Conservation (phyloP, 257 asterid genomes). For the Thymus quinquecostatus region DNA sequence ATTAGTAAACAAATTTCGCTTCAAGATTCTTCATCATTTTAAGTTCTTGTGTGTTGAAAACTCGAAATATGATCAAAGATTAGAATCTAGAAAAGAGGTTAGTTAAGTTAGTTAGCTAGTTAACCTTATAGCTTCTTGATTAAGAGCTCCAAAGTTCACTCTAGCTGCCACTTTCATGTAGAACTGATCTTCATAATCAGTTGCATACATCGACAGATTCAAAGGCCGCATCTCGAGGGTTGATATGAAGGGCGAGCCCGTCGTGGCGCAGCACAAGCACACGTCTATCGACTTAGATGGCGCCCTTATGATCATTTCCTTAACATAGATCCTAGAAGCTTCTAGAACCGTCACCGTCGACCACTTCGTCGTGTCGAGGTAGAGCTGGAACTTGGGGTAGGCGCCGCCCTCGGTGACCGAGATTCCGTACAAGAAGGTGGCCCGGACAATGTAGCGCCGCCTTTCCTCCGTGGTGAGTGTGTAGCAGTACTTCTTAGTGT, state of each 20-base stretch:
- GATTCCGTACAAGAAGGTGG: slow-evolving; percentile 77
- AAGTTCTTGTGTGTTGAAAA: no score
- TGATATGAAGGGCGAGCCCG: slow-evolving; percentile 86
- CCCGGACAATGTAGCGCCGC: slow-evolving; percentile 77
- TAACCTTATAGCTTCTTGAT: slow-evolving; percentile 58
- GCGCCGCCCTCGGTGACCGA: slow-evolving; percentile 58
- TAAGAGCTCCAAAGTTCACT: slow-evolving; percentile 83
- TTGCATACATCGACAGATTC: slow-evolving; percentile 90
- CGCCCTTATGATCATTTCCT: slow-evolving; percentile 94
- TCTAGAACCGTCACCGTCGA: slow-evolving; percentile 77
- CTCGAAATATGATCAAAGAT: no score
- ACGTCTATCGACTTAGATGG: slow-evolving; percentile 67
- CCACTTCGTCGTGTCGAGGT: slow-evolving; percentile 89
- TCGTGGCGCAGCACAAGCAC: slow-evolving; percentile 91
- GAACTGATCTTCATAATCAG: slow-evolving; percentile 82
- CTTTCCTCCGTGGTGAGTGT: slow-evolving; percentile 64
- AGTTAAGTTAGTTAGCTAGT: no score
- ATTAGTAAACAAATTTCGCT: background rate
- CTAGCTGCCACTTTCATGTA: slow-evolving; percentile 78
- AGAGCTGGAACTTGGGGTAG: slow-evolving; percentile 87
- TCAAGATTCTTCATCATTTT: background rate
- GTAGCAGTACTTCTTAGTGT: slow-evolving; percentile 78
- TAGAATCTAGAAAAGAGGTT: no score
- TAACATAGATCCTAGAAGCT: slow-evolving; percentile 60
- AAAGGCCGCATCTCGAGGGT: slow-evolving; percentile 91